phyloP scores from a whole-genome alignment of 1,139 yeast genomes.

The Suhomyces panamericanus region DNA sequence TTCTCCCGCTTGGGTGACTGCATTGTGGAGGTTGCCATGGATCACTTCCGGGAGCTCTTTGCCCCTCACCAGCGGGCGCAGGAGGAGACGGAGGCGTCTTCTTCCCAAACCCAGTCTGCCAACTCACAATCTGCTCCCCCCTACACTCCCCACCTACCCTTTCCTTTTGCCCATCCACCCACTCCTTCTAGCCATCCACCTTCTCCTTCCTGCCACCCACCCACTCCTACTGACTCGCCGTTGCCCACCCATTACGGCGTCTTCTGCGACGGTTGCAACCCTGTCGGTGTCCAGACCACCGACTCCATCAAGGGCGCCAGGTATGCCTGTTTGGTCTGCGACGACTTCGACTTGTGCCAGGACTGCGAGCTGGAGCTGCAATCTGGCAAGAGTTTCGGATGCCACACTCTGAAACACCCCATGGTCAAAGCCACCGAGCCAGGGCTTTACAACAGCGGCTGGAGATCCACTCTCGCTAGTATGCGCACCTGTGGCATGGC shows the following conservation, averaged over 20 bases:
- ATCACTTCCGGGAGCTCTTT: conserved; percentile 25
- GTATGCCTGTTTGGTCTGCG: conserved; percentile 56
- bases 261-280: conserved; percentile 46
- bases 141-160: too few species aligned
- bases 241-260: conserved; percentile 38
- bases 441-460: conserved; percentile 1
- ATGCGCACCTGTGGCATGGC: conserved; percentile 10
- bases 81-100: background rate
- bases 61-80: conserved; percentile 1
- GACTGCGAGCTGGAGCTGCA: conserved; percentile 40
- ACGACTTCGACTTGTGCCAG: conserved; percentile 57
- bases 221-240: background rate
- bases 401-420: conserved; percentile 34
- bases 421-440: conserved; percentile 32
- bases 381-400: conserved; percentile 15
- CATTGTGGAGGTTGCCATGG: conserved; percentile 26
- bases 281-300: conserved; percentile 19
- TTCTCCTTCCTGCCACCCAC: background rate
- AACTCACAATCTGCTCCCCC: too few species aligned
- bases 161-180: background rate
- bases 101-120: background rate
- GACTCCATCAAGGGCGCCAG: conserved; percentile 48
- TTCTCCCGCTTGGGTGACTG: conserved; percentile 27
- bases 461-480: background rate
- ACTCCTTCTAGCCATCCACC: background rate